These are phyloP conservation scores for Teunomyces tritomae DNA, from an alignment of 805 yeast genomes.

Conservation along the genomic window DNA sequence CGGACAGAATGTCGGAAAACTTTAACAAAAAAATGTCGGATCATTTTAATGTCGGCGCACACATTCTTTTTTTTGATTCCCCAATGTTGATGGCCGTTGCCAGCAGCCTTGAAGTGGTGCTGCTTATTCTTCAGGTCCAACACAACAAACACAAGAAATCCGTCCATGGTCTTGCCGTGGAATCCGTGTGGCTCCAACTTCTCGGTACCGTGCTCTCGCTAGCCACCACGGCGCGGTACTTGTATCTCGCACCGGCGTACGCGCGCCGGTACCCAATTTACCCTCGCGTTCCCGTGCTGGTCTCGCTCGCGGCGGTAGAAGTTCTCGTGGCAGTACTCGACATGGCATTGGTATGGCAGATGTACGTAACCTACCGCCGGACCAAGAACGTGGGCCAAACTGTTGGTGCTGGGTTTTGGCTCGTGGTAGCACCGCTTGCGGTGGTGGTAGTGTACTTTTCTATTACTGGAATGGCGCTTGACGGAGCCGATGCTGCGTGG, in stretches of 20 bases:
- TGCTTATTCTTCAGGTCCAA: constrained; percentile 9
- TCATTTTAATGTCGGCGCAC: neutral
- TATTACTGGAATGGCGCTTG: constrained; percentile 21
- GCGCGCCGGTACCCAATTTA: constrained; percentile 33
- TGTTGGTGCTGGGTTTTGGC: constrained; percentile 19
- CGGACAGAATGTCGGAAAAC: no score
- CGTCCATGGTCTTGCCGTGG: constrained; percentile 7
- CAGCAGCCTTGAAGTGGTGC: constrained; percentile 1
- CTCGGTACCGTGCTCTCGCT: constrained; percentile 1
- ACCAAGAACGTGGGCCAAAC: constrained; percentile 39
- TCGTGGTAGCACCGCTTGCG: constrained; percentile 3
- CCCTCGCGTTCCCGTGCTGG: constrained; percentile 19
- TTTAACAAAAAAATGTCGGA: neutral
- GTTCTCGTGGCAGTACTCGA: constrained; percentile 8
- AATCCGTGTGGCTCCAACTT: constrained; percentile 2
- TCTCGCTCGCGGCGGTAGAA: constrained; percentile 15
- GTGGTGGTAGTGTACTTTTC: constrained; percentile 8
- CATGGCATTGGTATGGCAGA: constrained; percentile 22
- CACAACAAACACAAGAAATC: constrained; percentile 4
- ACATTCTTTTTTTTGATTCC: neutral
- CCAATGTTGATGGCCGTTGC: neutral
- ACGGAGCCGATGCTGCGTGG: constrained; percentile 43
- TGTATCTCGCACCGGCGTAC: constrained; percentile 6
- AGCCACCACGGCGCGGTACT: neutral
- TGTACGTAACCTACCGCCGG: constrained; percentile 17